These are phyloP conservation scores for Nitzschia sp. DNA, from an alignment of 108 stramenopile genomes.

Conservation along the genomic window DNA sequence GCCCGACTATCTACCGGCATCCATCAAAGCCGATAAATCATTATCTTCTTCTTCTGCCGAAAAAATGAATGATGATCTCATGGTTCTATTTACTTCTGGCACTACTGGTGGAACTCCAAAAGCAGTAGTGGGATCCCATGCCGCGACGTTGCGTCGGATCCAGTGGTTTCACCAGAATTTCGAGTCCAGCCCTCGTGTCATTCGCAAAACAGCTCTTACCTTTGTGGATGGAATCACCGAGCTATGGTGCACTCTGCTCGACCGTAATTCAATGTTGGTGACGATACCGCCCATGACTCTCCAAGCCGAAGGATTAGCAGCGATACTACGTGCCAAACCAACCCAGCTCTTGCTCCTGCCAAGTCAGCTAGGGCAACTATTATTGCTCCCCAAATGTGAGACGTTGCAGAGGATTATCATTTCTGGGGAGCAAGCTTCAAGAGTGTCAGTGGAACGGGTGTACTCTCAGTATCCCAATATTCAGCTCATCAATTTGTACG, in stretches of 20 bases:
- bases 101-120: conserved; percentile 21
- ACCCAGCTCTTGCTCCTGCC: conserved; percentile 34
- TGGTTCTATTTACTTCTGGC: conserved; percentile 39
- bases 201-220: conserved; percentile 33
- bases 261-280: conserved; percentile 17
- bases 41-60: too few species aligned
- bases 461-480: neutral
- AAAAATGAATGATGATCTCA: conserved; percentile 20
- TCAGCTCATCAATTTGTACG: conserved; percentile 44
- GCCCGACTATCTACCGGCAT: conserved; percentile 21
- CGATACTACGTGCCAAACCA: conserved; percentile 11
- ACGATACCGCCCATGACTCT: conserved; percentile 5
- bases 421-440: conserved; percentile 39
- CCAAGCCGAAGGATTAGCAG: conserved; percentile 7
- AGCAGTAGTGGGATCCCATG: conserved; percentile 31
- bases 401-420: conserved; percentile 34
- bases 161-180: conserved; percentile 26
- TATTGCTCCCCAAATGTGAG: conserved; percentile 23
- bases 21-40: too few species aligned
- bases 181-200: conserved; percentile 18
- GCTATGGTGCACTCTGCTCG: conserved; percentile 33
- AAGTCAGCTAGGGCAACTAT: conserved; percentile 31
- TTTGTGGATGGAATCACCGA: conserved; percentile 52
- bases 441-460: conserved; percentile 8
- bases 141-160: conserved; percentile 20